Evolutionary conservation across 495 filamentous ascomycete genomes (phyloP).

Genomic region (Cladorrhinum samala): DNA sequence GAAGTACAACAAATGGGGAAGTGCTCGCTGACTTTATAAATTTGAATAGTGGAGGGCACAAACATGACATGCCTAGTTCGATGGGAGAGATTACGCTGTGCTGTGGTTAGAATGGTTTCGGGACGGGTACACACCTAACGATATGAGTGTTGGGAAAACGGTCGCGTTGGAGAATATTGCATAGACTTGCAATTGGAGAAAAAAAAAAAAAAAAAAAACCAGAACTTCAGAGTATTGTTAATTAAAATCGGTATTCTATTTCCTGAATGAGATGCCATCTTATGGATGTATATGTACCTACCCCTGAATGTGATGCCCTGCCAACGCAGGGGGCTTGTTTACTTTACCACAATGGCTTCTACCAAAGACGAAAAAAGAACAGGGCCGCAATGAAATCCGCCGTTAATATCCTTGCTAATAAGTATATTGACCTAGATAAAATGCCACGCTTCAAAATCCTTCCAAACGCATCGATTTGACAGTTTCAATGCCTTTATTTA

Average conservation of each 20-base stretch:
- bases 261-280: neutral
- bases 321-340: neutral
- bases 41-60: neutral
- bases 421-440: too few relatives aligned
- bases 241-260: neutral
- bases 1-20: too few relatives aligned
- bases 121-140: too few relatives aligned
- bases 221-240: neutral
- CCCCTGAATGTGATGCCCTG: neutral
- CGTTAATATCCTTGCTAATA: too few relatives aligned
- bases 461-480: neutral
- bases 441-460: too few relatives aligned
- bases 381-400: too few relatives aligned
- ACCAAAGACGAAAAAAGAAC: too few relatives aligned
- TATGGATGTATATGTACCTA: neutral
- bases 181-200: too few relatives aligned
- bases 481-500: neutral
- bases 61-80: neutral
- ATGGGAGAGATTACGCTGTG: neutral
- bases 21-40: neutral
- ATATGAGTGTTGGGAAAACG: neutral
- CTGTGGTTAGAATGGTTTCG: neutral
- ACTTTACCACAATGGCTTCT: too few relatives aligned
- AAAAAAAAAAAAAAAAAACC: neutral
- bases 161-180: too few relatives aligned